These are phyloP conservation scores for Sphaerostilbella broomeana DNA, from an alignment of 2,329 filamentous ascomycete species.

Conservation along the genomic window DNA sequence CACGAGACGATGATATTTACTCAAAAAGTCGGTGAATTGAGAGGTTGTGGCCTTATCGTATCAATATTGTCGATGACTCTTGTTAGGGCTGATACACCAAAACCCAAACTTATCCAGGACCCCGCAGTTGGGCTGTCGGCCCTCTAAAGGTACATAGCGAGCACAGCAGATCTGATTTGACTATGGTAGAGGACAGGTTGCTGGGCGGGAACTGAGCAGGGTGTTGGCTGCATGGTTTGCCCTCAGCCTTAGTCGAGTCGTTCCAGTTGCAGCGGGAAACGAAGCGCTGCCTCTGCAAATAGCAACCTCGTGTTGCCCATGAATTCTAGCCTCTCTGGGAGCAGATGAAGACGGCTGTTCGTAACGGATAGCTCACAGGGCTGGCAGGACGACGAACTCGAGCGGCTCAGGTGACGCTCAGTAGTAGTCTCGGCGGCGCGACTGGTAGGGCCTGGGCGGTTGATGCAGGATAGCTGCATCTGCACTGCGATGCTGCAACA, in stretches of 20 bases:
- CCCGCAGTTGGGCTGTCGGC: conserved; percentile 12
- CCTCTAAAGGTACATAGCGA: too few relatives aligned
- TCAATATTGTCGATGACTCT: conserved; percentile 11
- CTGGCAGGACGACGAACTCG: conserved; percentile 6
- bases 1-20: conserved; percentile 6
- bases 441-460: too few relatives aligned
- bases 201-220: too few relatives aligned
- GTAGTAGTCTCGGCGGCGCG: conserved; percentile 6
- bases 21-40: conserved; percentile 14
- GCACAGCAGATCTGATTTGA: too few relatives aligned
- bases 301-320: neutral
- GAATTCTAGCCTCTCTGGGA: neutral
- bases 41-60: neutral
- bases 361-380: neutral
- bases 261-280: too few relatives aligned
- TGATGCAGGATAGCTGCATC: conserved; percentile 7
- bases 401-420: conserved; percentile 13
- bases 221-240: too few relatives aligned
- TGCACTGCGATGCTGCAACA: conserved; percentile 1
- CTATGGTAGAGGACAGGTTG: too few relatives aligned
- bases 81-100: conserved; percentile 1
- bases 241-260: too few relatives aligned
- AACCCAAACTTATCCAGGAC: conserved; percentile 2
- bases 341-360: neutral
- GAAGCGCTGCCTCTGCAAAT: too few relatives aligned